A percentile compares a stretch with the other conserved stretches of the same genome.
Evolutionary conservation across 805 yeast species (phyloP).

Genomic region (Maudiozyma turicensis): DNA sequence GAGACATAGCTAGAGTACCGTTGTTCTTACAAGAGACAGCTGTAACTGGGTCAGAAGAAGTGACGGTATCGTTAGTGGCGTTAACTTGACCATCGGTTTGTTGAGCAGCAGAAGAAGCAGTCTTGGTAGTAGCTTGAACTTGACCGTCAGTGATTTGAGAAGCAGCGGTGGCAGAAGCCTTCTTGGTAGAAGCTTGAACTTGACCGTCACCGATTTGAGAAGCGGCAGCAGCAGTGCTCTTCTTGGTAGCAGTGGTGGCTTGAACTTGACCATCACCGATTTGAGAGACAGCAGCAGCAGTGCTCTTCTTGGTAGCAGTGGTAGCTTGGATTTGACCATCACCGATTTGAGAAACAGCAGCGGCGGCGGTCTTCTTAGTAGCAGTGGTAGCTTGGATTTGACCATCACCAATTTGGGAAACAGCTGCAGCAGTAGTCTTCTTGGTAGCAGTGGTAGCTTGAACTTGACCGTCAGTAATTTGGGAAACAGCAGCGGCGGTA

Average conservation of each 20-base stretch:
- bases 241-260: conserved; percentile 19
- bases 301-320: conserved; percentile 5
- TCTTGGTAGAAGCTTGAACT: conserved; percentile 22
- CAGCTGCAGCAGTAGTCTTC: conserved; percentile 28
- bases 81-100: conserved; percentile 20
- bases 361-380: conserved; percentile 2
- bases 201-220: conserved; percentile 38
- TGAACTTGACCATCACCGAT: conserved; percentile 46
- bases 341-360: conserved; percentile 4
- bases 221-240: conserved; percentile 23
- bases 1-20: conserved; percentile 46
- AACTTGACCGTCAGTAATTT: background rate
- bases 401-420: conserved; percentile 31
- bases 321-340: conserved; percentile 15
- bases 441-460: conserved; percentile 3
- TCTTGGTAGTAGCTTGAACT: background rate
- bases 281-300: conserved; percentile 34
- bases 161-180: conserved; percentile 12
- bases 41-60: conserved; percentile 26
- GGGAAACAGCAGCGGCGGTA: conserved; percentile 16
- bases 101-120: conserved; percentile 14
- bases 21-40: conserved; percentile 37
- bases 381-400: conserved; percentile 1
- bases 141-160: conserved; percentile 7
- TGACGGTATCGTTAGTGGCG: background rate